Conservation (phyloP, 257 asterid species). For the Solanum pinnatisectum region DNA sequence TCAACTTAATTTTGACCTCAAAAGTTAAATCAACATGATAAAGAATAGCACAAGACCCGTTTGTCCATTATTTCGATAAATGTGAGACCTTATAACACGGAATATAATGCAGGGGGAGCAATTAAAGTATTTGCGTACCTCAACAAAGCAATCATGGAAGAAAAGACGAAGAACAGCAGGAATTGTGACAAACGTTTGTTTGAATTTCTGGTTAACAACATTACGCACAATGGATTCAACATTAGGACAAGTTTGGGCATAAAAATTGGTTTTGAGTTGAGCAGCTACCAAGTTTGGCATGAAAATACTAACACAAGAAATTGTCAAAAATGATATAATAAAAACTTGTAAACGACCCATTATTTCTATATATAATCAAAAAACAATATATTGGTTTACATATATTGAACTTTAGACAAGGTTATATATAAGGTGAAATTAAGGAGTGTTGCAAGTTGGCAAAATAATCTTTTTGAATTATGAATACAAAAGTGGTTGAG, state of each 20-base stretch:
- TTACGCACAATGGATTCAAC: constrained; percentile 52
- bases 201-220: constrained; percentile 41
- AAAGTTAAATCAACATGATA: not conserved
- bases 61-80: not conserved
- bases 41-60: not conserved
- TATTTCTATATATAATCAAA: not conserved
- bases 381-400: not conserved
- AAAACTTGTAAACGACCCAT: constrained; percentile 5
- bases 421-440: not conserved
- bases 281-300: constrained; percentile 26
- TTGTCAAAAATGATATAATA: not conserved
- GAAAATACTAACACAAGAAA: constrained; percentile 13
- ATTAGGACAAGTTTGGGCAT: constrained; percentile 47
- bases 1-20: not conserved
- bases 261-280: constrained; percentile 39
- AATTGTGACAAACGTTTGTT: constrained; percentile 50
- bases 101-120: not conserved
- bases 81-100: not conserved
- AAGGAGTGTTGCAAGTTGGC: not conserved
- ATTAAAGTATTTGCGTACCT: constrained; percentile 2
- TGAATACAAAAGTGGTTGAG: not conserved
- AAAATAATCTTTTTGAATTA: not conserved
- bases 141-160: constrained; percentile 77
- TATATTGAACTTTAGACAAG: not conserved
- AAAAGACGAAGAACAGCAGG: constrained; percentile 64